These are phyloP conservation scores for Periconia macrospinosa DNA, from an alignment of 2,329 filamentous ascomycete species.

Conservation along the genomic window DNA sequence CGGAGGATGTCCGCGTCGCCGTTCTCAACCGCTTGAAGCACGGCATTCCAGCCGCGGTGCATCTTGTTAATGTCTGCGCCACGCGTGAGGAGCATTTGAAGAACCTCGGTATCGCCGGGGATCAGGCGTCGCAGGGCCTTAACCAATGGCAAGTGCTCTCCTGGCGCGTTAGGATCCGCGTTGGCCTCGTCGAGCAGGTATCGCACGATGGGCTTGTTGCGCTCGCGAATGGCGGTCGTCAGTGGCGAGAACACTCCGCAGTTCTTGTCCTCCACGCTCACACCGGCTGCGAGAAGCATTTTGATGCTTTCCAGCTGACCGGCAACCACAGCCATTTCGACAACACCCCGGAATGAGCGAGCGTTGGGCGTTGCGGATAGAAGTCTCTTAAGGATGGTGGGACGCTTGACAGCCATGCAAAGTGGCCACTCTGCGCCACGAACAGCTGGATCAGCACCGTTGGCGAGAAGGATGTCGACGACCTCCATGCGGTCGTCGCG, in stretches of 20 bases:
- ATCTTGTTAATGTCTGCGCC: constrained; percentile 68
- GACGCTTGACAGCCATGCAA: constrained; percentile 67
- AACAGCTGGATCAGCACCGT: constrained; percentile 64
- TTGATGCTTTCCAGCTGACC: constrained; percentile 69
- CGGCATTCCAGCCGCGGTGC: constrained; percentile 40
- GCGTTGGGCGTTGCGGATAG: constrained; percentile 61
- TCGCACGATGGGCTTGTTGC: constrained; percentile 61
- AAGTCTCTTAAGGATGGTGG: constrained; percentile 61
- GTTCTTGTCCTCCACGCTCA: constrained; percentile 71
- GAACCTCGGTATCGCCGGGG: constrained; percentile 61
- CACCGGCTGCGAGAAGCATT: constrained; percentile 64
- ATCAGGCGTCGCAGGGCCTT: constrained; percentile 66
- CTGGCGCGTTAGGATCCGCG: constrained; percentile 67
- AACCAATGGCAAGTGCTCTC: constrained; percentile 71
- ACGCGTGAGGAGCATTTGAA: constrained; percentile 63
- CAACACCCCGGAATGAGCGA: constrained; percentile 65
- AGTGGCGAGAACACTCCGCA: constrained; percentile 72
- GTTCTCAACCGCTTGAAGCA: constrained; percentile 40
- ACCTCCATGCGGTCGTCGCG: constrained; percentile 61
- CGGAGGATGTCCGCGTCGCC: constrained; percentile 37
- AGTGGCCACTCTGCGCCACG: constrained; percentile 72
- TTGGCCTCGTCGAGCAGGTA: constrained; percentile 64
- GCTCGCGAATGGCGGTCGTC: constrained; percentile 68
- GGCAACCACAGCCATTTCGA: constrained; percentile 69
- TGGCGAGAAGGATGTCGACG: constrained; percentile 60